Conservation (phyloP, 148 eudicot genomes). For the Pharnaceum exiguum region DNA sequence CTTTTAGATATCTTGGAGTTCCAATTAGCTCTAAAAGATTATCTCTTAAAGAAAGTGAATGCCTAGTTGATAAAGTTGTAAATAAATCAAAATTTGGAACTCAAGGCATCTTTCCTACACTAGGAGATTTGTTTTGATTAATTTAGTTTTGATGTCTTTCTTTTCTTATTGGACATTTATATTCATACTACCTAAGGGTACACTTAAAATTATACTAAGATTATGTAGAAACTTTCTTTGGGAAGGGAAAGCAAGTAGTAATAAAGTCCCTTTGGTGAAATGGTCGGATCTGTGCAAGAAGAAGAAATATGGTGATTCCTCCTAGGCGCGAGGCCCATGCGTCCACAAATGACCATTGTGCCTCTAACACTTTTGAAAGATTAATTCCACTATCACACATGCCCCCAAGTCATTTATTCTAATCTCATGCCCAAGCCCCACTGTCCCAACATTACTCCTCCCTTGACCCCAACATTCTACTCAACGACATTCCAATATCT, state of each 20-base stretch:
- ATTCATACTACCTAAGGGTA: not conserved
- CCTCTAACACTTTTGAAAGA: no score
- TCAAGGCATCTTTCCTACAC: not conserved
- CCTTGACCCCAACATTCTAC: no score
- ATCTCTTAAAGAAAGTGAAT: not conserved
- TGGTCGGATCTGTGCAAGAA: not conserved
- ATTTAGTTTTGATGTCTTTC: not conserved
- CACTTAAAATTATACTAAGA: not conserved
- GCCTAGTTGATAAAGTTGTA: not conserved
- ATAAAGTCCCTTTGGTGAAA: not conserved
- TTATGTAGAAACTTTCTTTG: not conserved
- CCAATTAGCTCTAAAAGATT: not conserved
- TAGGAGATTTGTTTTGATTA: not conserved
- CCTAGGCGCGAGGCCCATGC: no score
- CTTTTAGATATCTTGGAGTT: not conserved
- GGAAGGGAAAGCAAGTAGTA: not conserved
- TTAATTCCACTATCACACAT: no score
- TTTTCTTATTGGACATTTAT: not conserved
- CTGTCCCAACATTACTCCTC: no score
- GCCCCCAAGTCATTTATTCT: no score
- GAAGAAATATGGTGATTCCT: not conserved
- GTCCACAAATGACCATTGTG: no score
- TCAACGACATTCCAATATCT: no score
- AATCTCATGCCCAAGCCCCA: no score
- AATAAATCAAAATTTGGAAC: not conserved